phyloP scores from a whole-genome alignment of 768 basidiomycete species.

The Rhodocollybia butyracea region DNA sequence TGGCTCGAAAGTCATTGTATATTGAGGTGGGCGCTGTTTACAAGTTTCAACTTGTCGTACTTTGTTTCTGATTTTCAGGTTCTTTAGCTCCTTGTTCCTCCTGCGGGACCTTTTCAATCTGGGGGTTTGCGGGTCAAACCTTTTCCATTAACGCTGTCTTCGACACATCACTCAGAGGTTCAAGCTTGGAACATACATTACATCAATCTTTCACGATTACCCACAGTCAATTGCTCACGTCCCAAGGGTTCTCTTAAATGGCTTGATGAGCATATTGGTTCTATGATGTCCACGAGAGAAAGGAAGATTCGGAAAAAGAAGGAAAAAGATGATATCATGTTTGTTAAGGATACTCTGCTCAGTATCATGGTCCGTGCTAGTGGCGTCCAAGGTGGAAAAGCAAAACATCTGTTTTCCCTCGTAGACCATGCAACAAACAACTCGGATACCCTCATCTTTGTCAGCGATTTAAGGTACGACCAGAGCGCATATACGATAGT shows the following conservation, averaged over 20 bases:
- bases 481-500: slow-evolving; percentile 38
- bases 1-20: slow-evolving; percentile 28
- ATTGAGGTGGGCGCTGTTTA: slow-evolving; percentile 26
- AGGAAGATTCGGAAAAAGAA: slow-evolving; percentile 15
- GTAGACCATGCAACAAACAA: slow-evolving; percentile 12
- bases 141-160: slow-evolving; percentile 18
- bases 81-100: slow-evolving; percentile 27
- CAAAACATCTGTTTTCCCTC: slow-evolving; percentile 18
- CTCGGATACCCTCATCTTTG: slow-evolving; percentile 33
- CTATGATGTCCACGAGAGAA: slow-evolving; percentile 28
- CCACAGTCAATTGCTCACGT: slow-evolving; percentile 23
- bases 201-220: slow-evolving; percentile 32
- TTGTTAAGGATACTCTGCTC: slow-evolving; percentile 28
- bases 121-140: slow-evolving; percentile 18
- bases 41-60: not conserved
- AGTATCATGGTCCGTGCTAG: slow-evolving; percentile 16
- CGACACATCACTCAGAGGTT: slow-evolving; percentile 12
- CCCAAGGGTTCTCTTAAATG: slow-evolving; percentile 18
- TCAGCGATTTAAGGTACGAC: slow-evolving; percentile 36
- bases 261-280: slow-evolving; percentile 28
- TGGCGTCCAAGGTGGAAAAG: slow-evolving; percentile 17
- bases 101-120: slow-evolving; percentile 17
- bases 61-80: not conserved
- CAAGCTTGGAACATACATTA: slow-evolving; percentile 36
- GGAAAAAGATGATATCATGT: slow-evolving; percentile 19